A percentile compares a stretch with the other conserved stretches of the same genome.
Evolutionary conservation across 257 asterid genomes (phyloP).

Genomic region (Plantago major): DNA sequence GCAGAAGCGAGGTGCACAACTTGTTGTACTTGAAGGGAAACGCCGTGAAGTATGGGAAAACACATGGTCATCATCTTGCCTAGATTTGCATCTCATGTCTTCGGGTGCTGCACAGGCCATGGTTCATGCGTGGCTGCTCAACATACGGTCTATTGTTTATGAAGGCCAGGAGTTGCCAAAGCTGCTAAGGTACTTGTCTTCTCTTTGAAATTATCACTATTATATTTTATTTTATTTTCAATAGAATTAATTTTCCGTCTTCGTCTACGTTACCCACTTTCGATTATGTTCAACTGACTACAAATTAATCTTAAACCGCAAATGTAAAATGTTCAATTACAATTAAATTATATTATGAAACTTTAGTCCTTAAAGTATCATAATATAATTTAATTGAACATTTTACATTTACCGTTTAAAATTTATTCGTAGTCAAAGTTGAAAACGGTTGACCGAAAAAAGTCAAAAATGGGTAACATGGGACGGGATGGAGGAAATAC

Average conservation of each 20-base stretch:
- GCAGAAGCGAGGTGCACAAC: conserved; percentile 86
- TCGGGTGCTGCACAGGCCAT: conserved; percentile 96
- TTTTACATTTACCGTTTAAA: no score
- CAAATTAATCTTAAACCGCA: no score
- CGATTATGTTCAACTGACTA: no score
- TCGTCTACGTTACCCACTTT: no score
- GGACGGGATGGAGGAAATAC: no score
- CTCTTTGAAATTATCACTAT: not conserved
- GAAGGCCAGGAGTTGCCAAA: conserved; percentile 87
- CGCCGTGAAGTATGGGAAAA: conserved; percentile 83
- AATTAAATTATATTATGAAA: no score
- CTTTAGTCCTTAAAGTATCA: no score
- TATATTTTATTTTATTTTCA: not conserved
- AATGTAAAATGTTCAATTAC: no score
- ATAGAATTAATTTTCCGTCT: not conserved
- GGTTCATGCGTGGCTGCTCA: conserved; percentile 93
- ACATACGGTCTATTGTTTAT: conserved; percentile 57
- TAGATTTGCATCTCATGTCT: conserved; percentile 93
- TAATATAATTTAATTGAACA: no score
- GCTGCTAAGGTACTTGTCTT: conserved; percentile 48
- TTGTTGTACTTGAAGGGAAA: conserved; percentile 84
- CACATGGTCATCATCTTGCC: conserved; percentile 74
- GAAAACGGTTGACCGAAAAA: no score
- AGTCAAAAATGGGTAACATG: no score
- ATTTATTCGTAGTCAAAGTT: no score